A percentile compares a stretch with the other conserved stretches of the same genome.
Conservation (phyloP, 768 basidiomycete genomes). For the Mycena galericulata region DNA sequence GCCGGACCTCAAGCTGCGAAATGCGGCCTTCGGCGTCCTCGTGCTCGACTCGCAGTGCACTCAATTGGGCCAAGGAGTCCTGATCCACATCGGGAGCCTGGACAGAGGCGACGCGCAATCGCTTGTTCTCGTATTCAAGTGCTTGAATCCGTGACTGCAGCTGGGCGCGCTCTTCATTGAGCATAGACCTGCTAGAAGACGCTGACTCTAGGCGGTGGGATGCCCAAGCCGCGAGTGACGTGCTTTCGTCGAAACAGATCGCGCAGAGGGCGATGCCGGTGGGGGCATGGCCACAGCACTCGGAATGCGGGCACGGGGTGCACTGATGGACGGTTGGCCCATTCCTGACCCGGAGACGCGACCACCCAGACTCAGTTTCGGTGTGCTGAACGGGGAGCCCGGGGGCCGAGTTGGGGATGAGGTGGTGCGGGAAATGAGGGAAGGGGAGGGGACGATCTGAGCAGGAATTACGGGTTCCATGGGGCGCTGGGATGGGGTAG, state of each 20-base stretch:
- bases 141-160: slow-evolving; percentile 67
- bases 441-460: slow-evolving; percentile 44
- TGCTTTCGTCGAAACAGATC: slow-evolving; percentile 57
- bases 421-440: slow-evolving; percentile 50
- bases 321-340: slow-evolving; percentile 58
- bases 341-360: slow-evolving; percentile 51
- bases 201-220: slow-evolving; percentile 56
- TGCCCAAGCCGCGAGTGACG: slow-evolving; percentile 46
- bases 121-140: slow-evolving; percentile 78
- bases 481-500: slow-evolving; percentile 47
- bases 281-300: slow-evolving; percentile 87
- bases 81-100: slow-evolving; percentile 48
- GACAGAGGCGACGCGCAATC: slow-evolving; percentile 57
- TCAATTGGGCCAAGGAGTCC: slow-evolving; percentile 56
- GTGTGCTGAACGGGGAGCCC: slow-evolving; percentile 78
- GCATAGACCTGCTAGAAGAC: slow-evolving; percentile 39
- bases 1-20: slow-evolving; percentile 55
- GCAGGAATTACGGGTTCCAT: slow-evolving; percentile 42
- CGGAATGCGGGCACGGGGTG: slow-evolving; percentile 75
- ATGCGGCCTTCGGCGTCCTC: slow-evolving; percentile 55
- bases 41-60: slow-evolving; percentile 58
- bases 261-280: slow-evolving; percentile 70
- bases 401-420: slow-evolving; percentile 58
- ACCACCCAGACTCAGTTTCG: slow-evolving; percentile 61
- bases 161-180: slow-evolving; percentile 57